These are phyloP conservation scores for Xylaria sp. DNA, from an alignment of 2,329 filamentous ascomycete genomes.

Conservation along the genomic window DNA sequence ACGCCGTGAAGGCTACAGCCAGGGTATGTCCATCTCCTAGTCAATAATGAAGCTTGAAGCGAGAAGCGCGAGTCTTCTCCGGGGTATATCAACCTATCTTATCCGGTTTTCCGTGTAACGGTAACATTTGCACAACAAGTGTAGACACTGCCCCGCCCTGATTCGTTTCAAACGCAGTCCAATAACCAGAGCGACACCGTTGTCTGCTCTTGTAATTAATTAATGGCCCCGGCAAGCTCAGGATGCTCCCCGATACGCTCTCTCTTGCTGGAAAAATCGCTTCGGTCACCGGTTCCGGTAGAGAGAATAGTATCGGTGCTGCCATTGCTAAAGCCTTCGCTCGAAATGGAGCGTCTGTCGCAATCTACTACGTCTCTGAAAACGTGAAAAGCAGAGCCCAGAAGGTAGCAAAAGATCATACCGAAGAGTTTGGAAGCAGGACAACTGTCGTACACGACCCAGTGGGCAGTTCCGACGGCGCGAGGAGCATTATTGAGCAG, in stretches of 20 bases:
- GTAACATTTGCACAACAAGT: too few species aligned
- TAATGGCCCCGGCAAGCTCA: too few species aligned
- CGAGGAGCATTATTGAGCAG: constrained; percentile 32
- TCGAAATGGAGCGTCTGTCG: constrained; percentile 49
- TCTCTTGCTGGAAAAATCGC: constrained; percentile 49
- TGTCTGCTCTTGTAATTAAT: too few species aligned
- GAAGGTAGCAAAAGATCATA: constrained; percentile 38
- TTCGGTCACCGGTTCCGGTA: constrained; percentile 53
- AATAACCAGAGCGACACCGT: too few species aligned
- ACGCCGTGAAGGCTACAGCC: too few species aligned
- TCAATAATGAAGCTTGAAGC: too few species aligned
- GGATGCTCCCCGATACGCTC: constrained; percentile 45
- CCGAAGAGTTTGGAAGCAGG: constrained; percentile 37
- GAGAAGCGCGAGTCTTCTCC: too few species aligned
- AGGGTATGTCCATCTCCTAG: too few species aligned
- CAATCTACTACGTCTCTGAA: constrained; percentile 49
- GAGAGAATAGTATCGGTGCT: constrained; percentile 52
- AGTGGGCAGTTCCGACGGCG: constrained; percentile 24
- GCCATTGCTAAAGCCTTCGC: constrained; percentile 49
- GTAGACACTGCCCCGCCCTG: too few species aligned
- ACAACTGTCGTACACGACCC: constrained; percentile 31
- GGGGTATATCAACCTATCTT: too few species aligned
- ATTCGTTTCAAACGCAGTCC: too few species aligned
- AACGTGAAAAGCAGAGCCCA: constrained; percentile 39
- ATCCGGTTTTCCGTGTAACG: too few species aligned